phyloP scores from a whole-genome alignment of 2,329 filamentous ascomycete genomes.

The Chaetomium sp. region DNA sequence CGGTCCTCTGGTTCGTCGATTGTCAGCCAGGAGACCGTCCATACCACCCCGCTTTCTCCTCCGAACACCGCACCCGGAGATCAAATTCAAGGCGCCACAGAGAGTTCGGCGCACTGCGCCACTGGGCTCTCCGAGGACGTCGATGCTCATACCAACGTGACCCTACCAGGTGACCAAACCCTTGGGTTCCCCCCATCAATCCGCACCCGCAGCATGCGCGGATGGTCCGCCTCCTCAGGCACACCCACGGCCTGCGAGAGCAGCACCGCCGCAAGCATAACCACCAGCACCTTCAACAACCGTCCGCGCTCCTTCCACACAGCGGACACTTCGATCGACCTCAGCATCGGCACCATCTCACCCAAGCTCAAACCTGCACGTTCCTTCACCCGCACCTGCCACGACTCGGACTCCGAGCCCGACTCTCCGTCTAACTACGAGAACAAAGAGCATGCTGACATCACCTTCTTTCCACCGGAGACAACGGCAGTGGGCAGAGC shows the following conservation, averaged over 20 bases:
- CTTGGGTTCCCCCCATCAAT: slow-evolving; percentile 43
- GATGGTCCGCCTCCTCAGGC: slow-evolving; percentile 47
- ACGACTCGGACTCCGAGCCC: not conserved
- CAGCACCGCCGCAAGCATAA: slow-evolving; percentile 41
- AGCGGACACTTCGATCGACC: slow-evolving; percentile 49
- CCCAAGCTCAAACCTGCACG: slow-evolving; percentile 22
- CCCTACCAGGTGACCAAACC: slow-evolving; percentile 37
- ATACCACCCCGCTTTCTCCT: slow-evolving; percentile 25
- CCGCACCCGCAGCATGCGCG: slow-evolving; percentile 43
- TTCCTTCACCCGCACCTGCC: slow-evolving; percentile 24
- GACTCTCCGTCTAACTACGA: not conserved
- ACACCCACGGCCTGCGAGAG: slow-evolving; percentile 45
- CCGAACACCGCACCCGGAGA: slow-evolving; percentile 6
- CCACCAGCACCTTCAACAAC: slow-evolving; percentile 43
- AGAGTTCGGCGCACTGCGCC: not conserved
- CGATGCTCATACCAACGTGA: not conserved
- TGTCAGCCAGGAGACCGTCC: slow-evolving; percentile 25
- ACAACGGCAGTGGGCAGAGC: not conserved
- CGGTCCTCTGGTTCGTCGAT: slow-evolving; percentile 30
- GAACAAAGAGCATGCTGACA: not conserved
- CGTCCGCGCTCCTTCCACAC: slow-evolving; percentile 49
- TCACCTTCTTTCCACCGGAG: not conserved
- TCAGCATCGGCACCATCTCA: slow-evolving; percentile 32
- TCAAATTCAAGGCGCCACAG: slow-evolving; percentile 1
- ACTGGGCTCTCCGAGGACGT: not conserved